Evolutionary conservation across 805 yeast species (phyloP).

Genomic region (Yamadazyma sp.): DNA sequence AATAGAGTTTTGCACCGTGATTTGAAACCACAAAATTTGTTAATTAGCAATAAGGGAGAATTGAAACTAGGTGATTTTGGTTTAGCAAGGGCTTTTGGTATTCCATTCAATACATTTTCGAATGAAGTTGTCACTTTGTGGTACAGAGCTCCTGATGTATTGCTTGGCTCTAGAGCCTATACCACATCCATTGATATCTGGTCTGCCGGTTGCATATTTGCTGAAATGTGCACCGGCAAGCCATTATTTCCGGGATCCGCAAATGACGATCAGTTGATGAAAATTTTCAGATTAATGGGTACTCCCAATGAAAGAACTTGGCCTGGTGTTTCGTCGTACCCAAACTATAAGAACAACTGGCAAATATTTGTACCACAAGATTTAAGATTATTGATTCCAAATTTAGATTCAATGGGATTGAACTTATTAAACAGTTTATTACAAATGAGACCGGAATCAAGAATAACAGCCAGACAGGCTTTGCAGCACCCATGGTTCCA

Average conservation of each 20-base stretch:
- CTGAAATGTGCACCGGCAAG: slow-evolving; percentile 98
- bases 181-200: slow-evolving; percentile 97
- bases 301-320: slow-evolving; percentile 95
- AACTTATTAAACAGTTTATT: slow-evolving; percentile 60
- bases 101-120: slow-evolving; percentile 95
- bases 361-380: slow-evolving; percentile 89
- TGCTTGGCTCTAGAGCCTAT: slow-evolving; percentile 91
- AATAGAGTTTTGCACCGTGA: slow-evolving; percentile 82
- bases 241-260: slow-evolving; percentile 96
- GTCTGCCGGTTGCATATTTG: slow-evolving; percentile 98
- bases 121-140: slow-evolving; percentile 97
- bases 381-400: slow-evolving; percentile 64
- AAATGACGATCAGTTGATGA: slow-evolving; percentile 90
- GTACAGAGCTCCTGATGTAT: slow-evolving; percentile 97
- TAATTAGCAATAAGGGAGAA: slow-evolving; percentile 87
- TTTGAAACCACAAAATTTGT: slow-evolving; percentile 90
- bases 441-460: slow-evolving; percentile 62
- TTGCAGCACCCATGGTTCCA: slow-evolving; percentile 79
- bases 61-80: slow-evolving; percentile 96
- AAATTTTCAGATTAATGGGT: slow-evolving; percentile 91
- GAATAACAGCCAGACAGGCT: slow-evolving; percentile 61
- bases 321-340: slow-evolving; percentile 93
- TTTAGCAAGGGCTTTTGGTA: slow-evolving; percentile 95
- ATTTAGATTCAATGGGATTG: slow-evolving; percentile 66
- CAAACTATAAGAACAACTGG: slow-evolving; percentile 84